Base-by-base conservation (phyloP, 345 rosid species). In the Dovyalis caffra region DNA sequence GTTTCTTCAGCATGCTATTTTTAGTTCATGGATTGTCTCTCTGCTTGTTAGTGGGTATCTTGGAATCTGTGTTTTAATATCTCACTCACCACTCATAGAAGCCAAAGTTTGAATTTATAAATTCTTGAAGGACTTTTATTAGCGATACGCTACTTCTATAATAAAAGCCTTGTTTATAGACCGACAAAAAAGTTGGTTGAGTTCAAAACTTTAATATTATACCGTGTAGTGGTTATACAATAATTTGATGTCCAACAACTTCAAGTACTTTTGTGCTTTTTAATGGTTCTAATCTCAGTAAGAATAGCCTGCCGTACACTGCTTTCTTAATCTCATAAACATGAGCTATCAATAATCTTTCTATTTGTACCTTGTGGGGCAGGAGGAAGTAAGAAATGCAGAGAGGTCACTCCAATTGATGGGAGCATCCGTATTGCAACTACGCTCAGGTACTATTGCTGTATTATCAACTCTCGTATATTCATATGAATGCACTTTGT, bases 351-450 rank as follows among this genome's bases (percentile, higher is more conserved):
- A 58, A 8, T 68, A 58, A 60, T 23, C 35, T 68, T 45, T 38
- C 43, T 34, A 63, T 25, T 15, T 69, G 56, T 60, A 2, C 23
- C 33, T 23, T 23, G 61, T 43, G 34, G 69, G 35, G 33, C 57
- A 76, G 79, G 70, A 33, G 70, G 79, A 70, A 70, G 65, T 76
- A 26, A 51, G 53, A 76, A 76, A 63, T 56, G 70, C 67, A 20
- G 91, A 88, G 76, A 91, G 79, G 81, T 94, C 99, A 66, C 83
- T 92, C 79, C 83, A 82, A 63, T 76, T 85, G 62, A 83, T 95
- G 90, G 98, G 98, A 28, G 94, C 90, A 81, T 91, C 94, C 18
- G 5, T 85, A 63, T 77, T 92, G 79, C 82, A 89, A 75, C 77
- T 87, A 60, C 83, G 84, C 74, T 70, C 88, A 70, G 97, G 98